A percentile compares a stretch with the other conserved stretches of the same genome.
Conservation (phyloP, 108 stramenopile species). For the Cyclostephanos invisitatus region DNA sequence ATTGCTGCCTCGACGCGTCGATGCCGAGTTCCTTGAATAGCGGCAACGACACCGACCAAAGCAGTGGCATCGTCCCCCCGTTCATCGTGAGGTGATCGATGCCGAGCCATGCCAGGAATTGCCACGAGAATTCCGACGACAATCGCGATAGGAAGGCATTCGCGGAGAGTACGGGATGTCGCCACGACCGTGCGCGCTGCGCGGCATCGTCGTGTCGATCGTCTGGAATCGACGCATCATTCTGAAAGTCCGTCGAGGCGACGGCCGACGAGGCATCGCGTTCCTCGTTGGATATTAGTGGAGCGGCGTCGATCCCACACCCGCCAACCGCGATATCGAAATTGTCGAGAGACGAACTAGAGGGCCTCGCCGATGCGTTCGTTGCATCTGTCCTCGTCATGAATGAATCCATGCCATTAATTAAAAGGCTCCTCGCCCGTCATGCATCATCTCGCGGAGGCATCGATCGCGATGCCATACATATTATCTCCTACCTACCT, state of each 20-base stretch:
- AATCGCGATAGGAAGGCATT: constrained; percentile 22
- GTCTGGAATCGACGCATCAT: not conserved
- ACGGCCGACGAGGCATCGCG: not conserved
- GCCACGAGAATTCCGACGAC: constrained; percentile 30
- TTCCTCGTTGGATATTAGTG: constrained; percentile 16
- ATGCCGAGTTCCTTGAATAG: constrained; percentile 47
- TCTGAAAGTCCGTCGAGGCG: not conserved
- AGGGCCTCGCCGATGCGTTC: not conserved
- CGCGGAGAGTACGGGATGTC: constrained; percentile 15
- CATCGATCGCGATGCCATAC: too few species aligned
- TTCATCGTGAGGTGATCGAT: constrained; percentile 23
- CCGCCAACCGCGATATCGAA: not conserved
- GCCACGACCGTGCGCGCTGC: not conserved
- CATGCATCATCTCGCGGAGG: too few species aligned
- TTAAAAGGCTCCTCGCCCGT: too few species aligned
- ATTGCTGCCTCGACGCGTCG: constrained; percentile 43
- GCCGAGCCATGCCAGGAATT: constrained; percentile 47
- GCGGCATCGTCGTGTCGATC: not conserved
- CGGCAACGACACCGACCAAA: constrained; percentile 43
- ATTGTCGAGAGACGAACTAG: not conserved
- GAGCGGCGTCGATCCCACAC: constrained; percentile 20
- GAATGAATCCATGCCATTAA: not conserved
- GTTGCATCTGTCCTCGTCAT: not conserved
- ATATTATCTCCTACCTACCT: not conserved
- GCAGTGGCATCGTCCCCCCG: constrained; percentile 36